Base-by-base conservation (phyloP, 176 grass and related monocot genomes). In the Phragmites australis region DNA sequence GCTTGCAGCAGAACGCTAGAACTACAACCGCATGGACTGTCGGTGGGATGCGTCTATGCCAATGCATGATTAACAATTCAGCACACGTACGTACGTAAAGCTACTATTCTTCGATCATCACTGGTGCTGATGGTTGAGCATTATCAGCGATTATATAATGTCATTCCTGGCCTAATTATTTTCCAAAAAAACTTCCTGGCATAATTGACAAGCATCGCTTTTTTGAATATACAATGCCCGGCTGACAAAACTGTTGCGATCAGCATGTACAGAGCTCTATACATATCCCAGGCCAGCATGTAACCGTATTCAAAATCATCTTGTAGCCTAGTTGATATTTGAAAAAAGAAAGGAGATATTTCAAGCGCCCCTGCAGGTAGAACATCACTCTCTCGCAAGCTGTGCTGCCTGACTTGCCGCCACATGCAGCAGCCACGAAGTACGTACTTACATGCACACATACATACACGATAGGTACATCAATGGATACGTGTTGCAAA, bases 171-270 rank as follows among this genome's bases (percentile, higher is more conserved):
- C 46, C 74, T 39, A 51, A 69, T 47, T 61, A n/a, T n/a, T n/a
- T n/a, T n/a, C n/a, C n/a, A n/a, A n/a, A n/a, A n/a, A n/a, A n/a
- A n/a, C n/a, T n/a, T 27, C 26, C 17, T 34, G 27, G 68, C 45
- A 64, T 37, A 50, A 68, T 47, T 62, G 68, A 49, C 19, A 44
- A 0, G 22, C 78, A 21, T 42, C 21, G 14, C 0, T 65, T 42
- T 49, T 42, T 60, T 37, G 50, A 14, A 84, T 27, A 59, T 14
- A 60, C 51, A 61, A 42, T 43, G 23, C 53, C 66, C 66, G 6
- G 52, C 85, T 52, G 78, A 87, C 78, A 49, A 5, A 87, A 81
- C 62, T 54, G 25, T 11, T 9, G n/a, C 22, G 21, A 60, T 15
- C 50, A 27, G 16, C 57, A 51, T 64, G n/a, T 14, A 43, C 6